These are phyloP conservation scores for Trichoderma atroviride DNA, from an alignment of 2,329 filamentous ascomycete species.

Conservation along the genomic window DNA sequence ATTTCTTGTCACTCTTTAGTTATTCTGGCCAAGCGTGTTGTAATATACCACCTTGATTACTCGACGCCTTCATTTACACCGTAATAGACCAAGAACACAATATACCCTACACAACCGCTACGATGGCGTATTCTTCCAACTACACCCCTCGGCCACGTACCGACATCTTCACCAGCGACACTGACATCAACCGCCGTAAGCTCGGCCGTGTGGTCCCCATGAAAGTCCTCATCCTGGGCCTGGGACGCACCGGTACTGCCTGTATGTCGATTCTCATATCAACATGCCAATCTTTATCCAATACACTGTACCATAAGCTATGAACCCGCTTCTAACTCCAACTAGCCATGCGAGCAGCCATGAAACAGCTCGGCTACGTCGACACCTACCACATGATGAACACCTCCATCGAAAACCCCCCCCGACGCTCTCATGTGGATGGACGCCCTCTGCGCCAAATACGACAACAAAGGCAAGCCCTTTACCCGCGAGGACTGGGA, in stretches of 20 bases:
- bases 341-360: slow-evolving; percentile 63
- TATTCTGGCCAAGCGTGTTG: neutral
- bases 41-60: neutral
- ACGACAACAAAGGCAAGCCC: slow-evolving; percentile 35
- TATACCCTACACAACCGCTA: slow-evolving; percentile 1
- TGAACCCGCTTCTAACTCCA: neutral
- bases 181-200: slow-evolving; percentile 67
- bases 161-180: slow-evolving; percentile 66
- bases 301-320: neutral
- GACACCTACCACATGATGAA: slow-evolving; percentile 77
- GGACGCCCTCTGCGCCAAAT: slow-evolving; percentile 63
- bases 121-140: slow-evolving; percentile 38
- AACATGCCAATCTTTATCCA: neutral
- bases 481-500: slow-evolving; percentile 72
- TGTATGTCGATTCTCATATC: slow-evolving; percentile 48
- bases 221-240: slow-evolving; percentile 65
- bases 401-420: slow-evolving; percentile 62
- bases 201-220: slow-evolving; percentile 70
- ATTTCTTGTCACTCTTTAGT: neutral
- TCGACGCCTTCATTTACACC: neutral
- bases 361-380: slow-evolving; percentile 66
- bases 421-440: slow-evolving; percentile 69
- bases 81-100: neutral
- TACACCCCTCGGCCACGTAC: slow-evolving; percentile 49
- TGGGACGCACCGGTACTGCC: slow-evolving; percentile 71